Conservation (phyloP, 2,329 filamentous ascomycete genomes). For the Westerdykella aurantiaca region DNA sequence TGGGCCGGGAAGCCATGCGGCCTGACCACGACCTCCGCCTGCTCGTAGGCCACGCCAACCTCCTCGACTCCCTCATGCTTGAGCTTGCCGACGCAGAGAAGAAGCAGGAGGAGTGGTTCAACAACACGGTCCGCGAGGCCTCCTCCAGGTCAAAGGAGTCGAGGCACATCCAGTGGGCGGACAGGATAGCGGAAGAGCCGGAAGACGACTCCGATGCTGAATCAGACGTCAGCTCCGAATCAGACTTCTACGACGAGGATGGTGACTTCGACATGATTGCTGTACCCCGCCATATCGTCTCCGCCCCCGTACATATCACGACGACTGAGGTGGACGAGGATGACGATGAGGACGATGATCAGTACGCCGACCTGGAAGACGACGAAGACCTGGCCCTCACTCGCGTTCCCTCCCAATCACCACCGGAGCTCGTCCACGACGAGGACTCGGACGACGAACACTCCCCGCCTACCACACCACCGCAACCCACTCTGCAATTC, state of each 20-base stretch:
- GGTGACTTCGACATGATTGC: slow-evolving; percentile 46
- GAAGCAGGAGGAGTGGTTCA: slow-evolving; percentile 97
- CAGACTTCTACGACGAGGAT: slow-evolving; percentile 50
- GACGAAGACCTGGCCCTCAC: slow-evolving; percentile 44
- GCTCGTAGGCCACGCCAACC: slow-evolving; percentile 95
- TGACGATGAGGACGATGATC: slow-evolving; percentile 38
- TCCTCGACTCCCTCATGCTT: slow-evolving; percentile 89
- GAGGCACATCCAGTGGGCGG: slow-evolving; percentile 81
- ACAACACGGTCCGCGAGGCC: slow-evolving; percentile 81
- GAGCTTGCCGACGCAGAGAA: slow-evolving; percentile 88
- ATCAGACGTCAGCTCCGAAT: slow-evolving; percentile 45
- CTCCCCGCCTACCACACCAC: slow-evolving; percentile 43
- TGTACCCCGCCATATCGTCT: slow-evolving; percentile 36
- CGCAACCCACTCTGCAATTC: slow-evolving; percentile 41
- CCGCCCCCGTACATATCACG: slow-evolving; percentile 40
- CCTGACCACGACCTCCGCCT: slow-evolving; percentile 91
- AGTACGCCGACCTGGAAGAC: slow-evolving; percentile 45
- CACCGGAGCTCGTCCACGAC: slow-evolving; percentile 47
- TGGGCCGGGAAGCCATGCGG: slow-evolving; percentile 82
- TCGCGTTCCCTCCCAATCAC: slow-evolving; percentile 41
- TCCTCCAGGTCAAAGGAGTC: slow-evolving; percentile 56
- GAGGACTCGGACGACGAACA: slow-evolving; percentile 45
- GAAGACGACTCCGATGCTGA: slow-evolving; percentile 58
- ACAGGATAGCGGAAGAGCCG: slow-evolving; percentile 66
- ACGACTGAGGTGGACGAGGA: slow-evolving; percentile 39